phyloP scores from a whole-genome alignment of 2,329 filamentous ascomycete species.

The Fusarium hostae region DNA sequence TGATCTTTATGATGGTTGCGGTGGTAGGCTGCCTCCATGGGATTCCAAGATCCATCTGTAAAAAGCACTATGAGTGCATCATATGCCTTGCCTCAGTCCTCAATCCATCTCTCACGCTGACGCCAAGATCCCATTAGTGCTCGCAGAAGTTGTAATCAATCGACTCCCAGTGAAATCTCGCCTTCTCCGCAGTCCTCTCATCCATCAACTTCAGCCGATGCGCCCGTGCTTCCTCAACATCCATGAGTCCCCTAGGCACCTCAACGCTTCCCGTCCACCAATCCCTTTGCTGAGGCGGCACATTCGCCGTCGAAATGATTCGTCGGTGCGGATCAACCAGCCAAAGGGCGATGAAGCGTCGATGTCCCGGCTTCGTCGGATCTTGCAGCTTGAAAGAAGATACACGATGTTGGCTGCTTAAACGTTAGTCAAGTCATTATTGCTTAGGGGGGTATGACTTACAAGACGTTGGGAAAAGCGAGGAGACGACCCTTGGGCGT shows the following conservation, averaged over 20 bases:
- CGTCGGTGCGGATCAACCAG: background rate
- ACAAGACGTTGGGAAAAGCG: conserved; percentile 3
- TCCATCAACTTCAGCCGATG: background rate
- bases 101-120: background rate
- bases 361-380: background rate
- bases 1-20: background rate
- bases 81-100: background rate
- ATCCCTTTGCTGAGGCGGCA: background rate
- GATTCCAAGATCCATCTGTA: fast-evolving
- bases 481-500: background rate
- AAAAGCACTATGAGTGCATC: fast-evolving
- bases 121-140: background rate
- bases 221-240: background rate
- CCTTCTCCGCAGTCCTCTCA: background rate
- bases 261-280: background rate
- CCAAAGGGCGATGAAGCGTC: background rate
- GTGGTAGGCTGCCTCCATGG: background rate
- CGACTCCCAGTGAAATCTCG: fast-evolving
- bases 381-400: background rate
- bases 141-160: conserved; percentile 1
- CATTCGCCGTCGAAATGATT: background rate
- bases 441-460: fast-evolving
- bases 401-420: background rate
- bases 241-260: background rate
- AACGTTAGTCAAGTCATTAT: fast-evolving